phyloP scores from a whole-genome alignment of 192 early-diverging fungal genomes.

The Physocladia obscura region DNA sequence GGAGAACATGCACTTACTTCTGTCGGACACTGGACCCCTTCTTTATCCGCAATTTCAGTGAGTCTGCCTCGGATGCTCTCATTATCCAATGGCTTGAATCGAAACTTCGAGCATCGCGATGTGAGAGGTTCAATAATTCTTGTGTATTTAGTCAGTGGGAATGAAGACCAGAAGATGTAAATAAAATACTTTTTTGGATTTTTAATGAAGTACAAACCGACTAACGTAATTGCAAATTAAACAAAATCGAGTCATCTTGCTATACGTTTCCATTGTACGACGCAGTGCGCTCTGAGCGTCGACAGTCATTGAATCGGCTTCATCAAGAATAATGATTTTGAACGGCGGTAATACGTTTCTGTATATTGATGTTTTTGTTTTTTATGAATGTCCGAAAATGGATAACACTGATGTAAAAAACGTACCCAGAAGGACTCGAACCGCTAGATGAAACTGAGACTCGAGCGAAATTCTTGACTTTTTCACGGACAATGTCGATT shows the following conservation, averaged over 20 bases:
- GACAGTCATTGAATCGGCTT: conserved; percentile 94
- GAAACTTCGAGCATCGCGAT: conserved; percentile 92
- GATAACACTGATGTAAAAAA: conserved; percentile 6
- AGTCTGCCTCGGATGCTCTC: conserved; percentile 63
- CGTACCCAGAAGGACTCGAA: neutral
- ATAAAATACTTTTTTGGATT: no score
- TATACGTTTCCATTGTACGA: conserved; percentile 93
- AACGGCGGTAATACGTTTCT: conserved; percentile 69
- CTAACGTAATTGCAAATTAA: conserved; percentile 89
- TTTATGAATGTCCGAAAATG: neutral
- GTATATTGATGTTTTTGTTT: neutral
- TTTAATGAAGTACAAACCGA: no score
- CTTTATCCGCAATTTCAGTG: conserved; percentile 61
- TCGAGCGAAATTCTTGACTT: conserved; percentile 92
- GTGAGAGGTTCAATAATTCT: conserved; percentile 92
- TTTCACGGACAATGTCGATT: conserved; percentile 88
- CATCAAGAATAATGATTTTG: conserved; percentile 92
- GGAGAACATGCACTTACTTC: conserved; percentile 42
- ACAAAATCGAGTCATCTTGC: conserved; percentile 89
- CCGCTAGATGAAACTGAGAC: conserved; percentile 50
- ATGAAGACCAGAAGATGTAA: no score
- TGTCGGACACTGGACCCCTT: conserved; percentile 59
- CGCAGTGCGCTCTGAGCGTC: conserved; percentile 93
- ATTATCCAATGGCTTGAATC: conserved; percentile 80
- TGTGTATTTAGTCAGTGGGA: no score